These are phyloP conservation scores for Aureoboletus auriporus DNA, from an alignment of 768 basidiomycete genomes.

Conservation along the genomic window DNA sequence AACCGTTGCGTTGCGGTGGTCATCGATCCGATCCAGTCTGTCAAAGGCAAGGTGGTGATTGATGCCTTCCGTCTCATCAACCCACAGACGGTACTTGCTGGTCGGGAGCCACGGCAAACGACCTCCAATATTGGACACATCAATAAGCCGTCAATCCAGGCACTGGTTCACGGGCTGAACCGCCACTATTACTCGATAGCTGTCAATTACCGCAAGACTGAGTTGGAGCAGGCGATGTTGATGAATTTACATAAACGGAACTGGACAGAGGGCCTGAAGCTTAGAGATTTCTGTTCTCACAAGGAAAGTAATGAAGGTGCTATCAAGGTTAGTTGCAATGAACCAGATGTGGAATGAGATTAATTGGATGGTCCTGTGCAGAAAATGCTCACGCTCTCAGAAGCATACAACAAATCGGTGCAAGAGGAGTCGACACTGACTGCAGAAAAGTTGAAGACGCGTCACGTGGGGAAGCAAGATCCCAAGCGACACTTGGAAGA, in stretches of 20 bases:
- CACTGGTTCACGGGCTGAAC: slow-evolving; percentile 95
- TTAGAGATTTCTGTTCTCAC: slow-evolving; percentile 86
- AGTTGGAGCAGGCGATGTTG: slow-evolving; percentile 96
- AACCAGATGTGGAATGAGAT: slow-evolving; percentile 15
- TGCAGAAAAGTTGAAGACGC: slow-evolving; percentile 89
- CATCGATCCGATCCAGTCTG: slow-evolving; percentile 97
- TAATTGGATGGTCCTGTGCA: slow-evolving; percentile 9
- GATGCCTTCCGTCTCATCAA: slow-evolving; percentile 98
- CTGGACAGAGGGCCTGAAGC: slow-evolving; percentile 95
- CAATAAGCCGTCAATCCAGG: slow-evolving; percentile 99
- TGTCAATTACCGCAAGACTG: slow-evolving; percentile 97
- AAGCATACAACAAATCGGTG: slow-evolving; percentile 95
- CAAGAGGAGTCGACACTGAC: slow-evolving; percentile 97
- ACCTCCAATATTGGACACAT: slow-evolving; percentile 98
- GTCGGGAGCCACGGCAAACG: slow-evolving; percentile 93
- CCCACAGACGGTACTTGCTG: slow-evolving; percentile 83
- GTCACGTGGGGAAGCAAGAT: slow-evolving; percentile 96
- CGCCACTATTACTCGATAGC: slow-evolving; percentile 98
- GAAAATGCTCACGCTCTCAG: slow-evolving; percentile 88
- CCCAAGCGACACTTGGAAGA: slow-evolving; percentile 98
- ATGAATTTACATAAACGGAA: slow-evolving; percentile 99
- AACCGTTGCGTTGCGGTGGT: slow-evolving; percentile 94
- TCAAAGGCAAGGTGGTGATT: slow-evolving; percentile 98
- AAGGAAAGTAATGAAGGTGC: slow-evolving; percentile 88
- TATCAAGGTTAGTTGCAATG: slow-evolving; percentile 70